A percentile compares a stretch with the other conserved stretches of the same genome.
phyloP scores from a whole-genome alignment of 2,329 filamentous ascomycete genomes.

The Hypoxylon sp. region DNA sequence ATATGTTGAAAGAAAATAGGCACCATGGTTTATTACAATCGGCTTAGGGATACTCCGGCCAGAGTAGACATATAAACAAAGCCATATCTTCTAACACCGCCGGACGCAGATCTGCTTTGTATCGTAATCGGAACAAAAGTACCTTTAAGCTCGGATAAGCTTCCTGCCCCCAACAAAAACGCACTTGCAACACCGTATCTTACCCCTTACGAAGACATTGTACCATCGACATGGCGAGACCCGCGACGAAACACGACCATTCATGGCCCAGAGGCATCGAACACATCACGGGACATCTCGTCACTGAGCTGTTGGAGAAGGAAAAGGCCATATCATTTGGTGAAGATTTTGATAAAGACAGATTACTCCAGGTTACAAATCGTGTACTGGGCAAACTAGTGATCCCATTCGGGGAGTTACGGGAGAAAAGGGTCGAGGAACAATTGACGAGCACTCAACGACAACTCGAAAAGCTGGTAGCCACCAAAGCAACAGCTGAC shows the following conservation, averaged over 20 bases:
- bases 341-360: background rate
- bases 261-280: background rate
- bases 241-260: background rate
- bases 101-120: slow-evolving; percentile 37
- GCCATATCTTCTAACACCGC: background rate
- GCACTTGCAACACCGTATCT: background rate
- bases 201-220: background rate
- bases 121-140: slow-evolving; percentile 33
- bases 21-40: background rate
- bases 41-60: slow-evolving; percentile 6
- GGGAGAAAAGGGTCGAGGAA: background rate
- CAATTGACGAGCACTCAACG: background rate
- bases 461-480: background rate
- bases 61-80: slow-evolving; percentile 25
- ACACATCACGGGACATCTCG: background rate
- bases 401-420: background rate
- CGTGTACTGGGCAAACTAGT: background rate
- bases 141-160: slow-evolving; percentile 11
- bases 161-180: background rate
- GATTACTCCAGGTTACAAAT: background rate
- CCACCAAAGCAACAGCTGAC: background rate
- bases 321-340: background rate
- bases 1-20: slow-evolving; percentile 12
- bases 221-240: slow-evolving; percentile 11
- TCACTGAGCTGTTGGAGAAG: background rate